Evolutionary conservation across 2,329 filamentous ascomycete genomes (phyloP), one percentile per base, ranked within the genome.

Genomic region (Teratosphaeria epicoccoides): DNA sequence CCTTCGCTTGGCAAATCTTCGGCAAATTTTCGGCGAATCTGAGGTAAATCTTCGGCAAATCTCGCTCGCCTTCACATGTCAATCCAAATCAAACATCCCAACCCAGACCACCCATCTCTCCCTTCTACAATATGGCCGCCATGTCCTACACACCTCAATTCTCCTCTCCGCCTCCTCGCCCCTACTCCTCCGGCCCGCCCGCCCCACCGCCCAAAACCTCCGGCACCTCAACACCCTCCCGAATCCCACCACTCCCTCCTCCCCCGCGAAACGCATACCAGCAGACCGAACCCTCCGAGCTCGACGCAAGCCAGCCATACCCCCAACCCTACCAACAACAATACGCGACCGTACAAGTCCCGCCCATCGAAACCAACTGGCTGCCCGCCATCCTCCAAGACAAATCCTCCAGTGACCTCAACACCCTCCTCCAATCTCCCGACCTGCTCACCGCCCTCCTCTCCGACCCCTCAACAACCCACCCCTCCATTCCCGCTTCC

Each of bases 341-440:
- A n/a, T 50, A 57, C 29, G 44, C 57, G 12, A 43, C 50, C 10
- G 52, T 63, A 4, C 60, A 62, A 3, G 48, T 54, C 20, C 52
- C 52, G 23, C 14, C 57, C 12, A 63, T 67, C 25, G 69, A 71
- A 44, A 81, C 86, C 49, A 79, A 83, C 56, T 95, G 89, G 89
- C 75, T 95, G 2, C 89, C 89, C 1, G 78, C 80, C 54, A 72
- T 82, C 11, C 72, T 96, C 2, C 80, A 48, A 11, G 48, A 50
- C 40, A 54, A 53, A 47, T 44, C 88, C 49, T 91, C 88, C 61
- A 79, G 86, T 63, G 85, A 96, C 69, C 80, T 96, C 10, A 79
- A 85, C 50, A 76, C 81, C 46, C 40, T n/a, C 23, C 17, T 9
- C 40, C 40, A 2, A 44, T 24, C 77, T 89, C 47, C 76, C 89